A percentile compares a stretch with the other conserved stretches of the same genome.
Evolutionary conservation across 176 grass and related monocot species (phyloP).

Genomic region (Oryza brachyantha): DNA sequence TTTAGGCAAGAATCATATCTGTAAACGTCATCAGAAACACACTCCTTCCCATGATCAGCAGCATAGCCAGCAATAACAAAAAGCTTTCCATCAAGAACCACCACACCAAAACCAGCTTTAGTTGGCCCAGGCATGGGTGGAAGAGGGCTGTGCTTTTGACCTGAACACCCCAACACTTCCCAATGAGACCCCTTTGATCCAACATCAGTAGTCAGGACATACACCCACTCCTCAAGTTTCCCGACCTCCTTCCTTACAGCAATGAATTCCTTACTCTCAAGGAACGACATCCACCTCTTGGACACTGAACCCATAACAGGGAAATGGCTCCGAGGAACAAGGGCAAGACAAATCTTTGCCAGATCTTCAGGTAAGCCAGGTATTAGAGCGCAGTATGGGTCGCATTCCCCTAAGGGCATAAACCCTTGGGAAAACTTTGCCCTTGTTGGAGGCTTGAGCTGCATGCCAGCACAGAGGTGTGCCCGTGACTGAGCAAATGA

Average conservation of each 20-base stretch:
- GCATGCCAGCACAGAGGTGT: slow-evolving; percentile 35
- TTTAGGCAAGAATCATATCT: slow-evolving; percentile 77
- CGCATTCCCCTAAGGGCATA: slow-evolving; percentile 14
- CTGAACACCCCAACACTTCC: slow-evolving; percentile 51
- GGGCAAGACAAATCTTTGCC: slow-evolving; percentile 76
- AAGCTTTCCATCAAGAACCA: slow-evolving; percentile 74
- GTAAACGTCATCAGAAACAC: slow-evolving; percentile 77
- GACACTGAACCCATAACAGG: slow-evolving; percentile 74
- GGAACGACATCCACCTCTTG: slow-evolving; percentile 82
- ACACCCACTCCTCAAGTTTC: slow-evolving; percentile 74
- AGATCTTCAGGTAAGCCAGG: slow-evolving; percentile 92
- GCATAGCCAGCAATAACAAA: slow-evolving; percentile 67
- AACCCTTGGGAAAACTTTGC: slow-evolving; percentile 43
- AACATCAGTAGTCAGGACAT: slow-evolving; percentile 56
- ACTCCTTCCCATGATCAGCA: slow-evolving; percentile 50
- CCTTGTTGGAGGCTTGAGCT: slow-evolving; percentile 31
- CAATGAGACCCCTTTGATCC: slow-evolving; percentile 59
- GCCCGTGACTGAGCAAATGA: slow-evolving; percentile 33
- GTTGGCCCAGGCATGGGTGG: slow-evolving; percentile 69
- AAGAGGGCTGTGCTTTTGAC: slow-evolving; percentile 55
- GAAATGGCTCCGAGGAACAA: slow-evolving; percentile 59
- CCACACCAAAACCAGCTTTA: slow-evolving; percentile 71
- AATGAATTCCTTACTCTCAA: slow-evolving; percentile 83
- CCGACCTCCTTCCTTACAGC: slow-evolving; percentile 64
- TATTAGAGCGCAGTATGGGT: slow-evolving; percentile 51